Conservation (phyloP, 768 basidiomycete species). For the Suillus occidentalis region DNA sequence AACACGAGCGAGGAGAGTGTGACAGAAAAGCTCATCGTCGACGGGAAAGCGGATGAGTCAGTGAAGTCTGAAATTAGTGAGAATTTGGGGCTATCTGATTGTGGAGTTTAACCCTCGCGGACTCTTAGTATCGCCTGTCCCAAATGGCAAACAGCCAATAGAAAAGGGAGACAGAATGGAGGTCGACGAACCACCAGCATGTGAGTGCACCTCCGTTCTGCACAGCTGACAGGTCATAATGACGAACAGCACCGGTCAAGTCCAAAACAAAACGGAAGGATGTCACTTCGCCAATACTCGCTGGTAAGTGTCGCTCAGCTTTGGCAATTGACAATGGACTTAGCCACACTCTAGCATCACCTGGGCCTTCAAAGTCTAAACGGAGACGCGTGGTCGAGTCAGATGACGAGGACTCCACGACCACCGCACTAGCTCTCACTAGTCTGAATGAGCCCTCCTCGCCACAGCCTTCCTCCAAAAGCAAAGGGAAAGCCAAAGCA, state of each 20-base stretch:
- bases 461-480: slow-evolving; percentile 4
- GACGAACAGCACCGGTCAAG: slow-evolving; percentile 29
- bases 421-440: background rate
- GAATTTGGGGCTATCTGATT: background rate
- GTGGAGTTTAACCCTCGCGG: background rate
- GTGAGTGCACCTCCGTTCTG: background rate
- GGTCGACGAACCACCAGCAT: background rate
- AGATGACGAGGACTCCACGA: slow-evolving; percentile 45
- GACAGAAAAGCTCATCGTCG: slow-evolving; percentile 18
- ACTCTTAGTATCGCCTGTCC: background rate
- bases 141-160: background rate
- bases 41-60: background rate
- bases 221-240: background rate
- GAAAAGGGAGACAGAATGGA: background rate
- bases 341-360: slow-evolving; percentile 20
- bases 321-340: slow-evolving; percentile 7
- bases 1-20: slow-evolving; percentile 27
- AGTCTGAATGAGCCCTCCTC: slow-evolving; percentile 4
- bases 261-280: slow-evolving; percentile 40
- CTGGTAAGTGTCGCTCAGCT: slow-evolving; percentile 13
- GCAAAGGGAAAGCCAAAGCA: slow-evolving; percentile 22
- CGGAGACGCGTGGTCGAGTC: slow-evolving; percentile 54
- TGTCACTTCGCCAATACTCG: slow-evolving; percentile 23
- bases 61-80: background rate
- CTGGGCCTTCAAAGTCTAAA: slow-evolving; percentile 39